These are phyloP conservation scores for Solanum acaule DNA, from an alignment of 257 asterid genomes.

Conservation along the genomic window DNA sequence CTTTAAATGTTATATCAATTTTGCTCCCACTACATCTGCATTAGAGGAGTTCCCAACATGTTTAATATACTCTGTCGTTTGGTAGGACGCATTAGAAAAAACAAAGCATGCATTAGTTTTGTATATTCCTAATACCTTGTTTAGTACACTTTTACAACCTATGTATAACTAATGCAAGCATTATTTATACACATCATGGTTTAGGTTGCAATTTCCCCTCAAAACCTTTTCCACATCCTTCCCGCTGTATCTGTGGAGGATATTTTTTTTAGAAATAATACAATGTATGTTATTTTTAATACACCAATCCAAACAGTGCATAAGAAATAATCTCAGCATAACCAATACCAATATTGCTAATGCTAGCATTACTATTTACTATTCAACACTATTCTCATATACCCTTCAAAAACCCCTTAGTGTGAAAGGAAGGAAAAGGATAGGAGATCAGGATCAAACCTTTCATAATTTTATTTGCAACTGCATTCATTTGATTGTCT, in stretches of 20 bases:
- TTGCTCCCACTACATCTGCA: neutral
- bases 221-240: neutral
- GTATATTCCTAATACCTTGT: neutral
- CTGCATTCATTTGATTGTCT: slow-evolving; percentile 12
- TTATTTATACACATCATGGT: neutral
- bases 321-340: neutral
- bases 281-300: neutral
- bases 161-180: neutral
- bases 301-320: neutral
- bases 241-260: neutral
- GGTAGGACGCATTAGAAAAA: neutral
- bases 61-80: neutral
- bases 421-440: neutral
- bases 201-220: neutral
- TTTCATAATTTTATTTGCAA: slow-evolving; percentile 12
- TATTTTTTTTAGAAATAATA: neutral
- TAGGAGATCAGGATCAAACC: slow-evolving; percentile 19
- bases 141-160: neutral
- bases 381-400: neutral
- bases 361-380: neutral
- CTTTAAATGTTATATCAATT: neutral
- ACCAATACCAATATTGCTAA: neutral
- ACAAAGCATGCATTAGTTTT: neutral
- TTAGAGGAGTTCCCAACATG: neutral
- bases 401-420: neutral